Base-by-base conservation (phyloP, 2,329 filamentous ascomycete species). In the Stagonosporopsis cucurbitacearum region DNA sequence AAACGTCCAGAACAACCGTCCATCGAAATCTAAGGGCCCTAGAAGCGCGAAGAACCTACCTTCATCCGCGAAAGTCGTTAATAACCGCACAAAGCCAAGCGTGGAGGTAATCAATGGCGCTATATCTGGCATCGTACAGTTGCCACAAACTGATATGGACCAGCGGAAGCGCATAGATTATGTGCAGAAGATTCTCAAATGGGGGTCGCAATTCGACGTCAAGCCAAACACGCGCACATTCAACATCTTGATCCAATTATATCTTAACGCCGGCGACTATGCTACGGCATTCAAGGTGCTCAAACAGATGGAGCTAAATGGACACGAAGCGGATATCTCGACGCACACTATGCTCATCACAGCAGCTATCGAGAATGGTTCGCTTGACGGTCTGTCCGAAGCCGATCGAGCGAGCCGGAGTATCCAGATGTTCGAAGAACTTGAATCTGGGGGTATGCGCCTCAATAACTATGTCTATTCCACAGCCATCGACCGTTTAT, bases 311-410 rank as follows among this genome's bases (percentile, higher is more conserved):
- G 76, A 81, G 35, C 60, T 70, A 2, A 74, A 80, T 15, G 80
- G 80, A 2, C 72, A 91, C 25, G 63, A 80, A 26, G 83, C 87
- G 1, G 86, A 92, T 70, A 79, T 81, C n/a, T 83, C 82, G 6
- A 95, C 91, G 0, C 91, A 90, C 72, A 90, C 86, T 20, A 85
- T 91, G 58, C 80, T 95, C 53, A 79, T 95, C 7, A 86, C 89
- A 37, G 83, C 77, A 19, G 67, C 82, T 17, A 81, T 84, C 64
- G 82, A 66, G 73, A 84, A 57, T 76, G 85, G 65, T 68, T 77
- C 59, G 64, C 74, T 85, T 37, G 67, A 75, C 33, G 46, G 63
- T 25, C 67, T 80, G 43, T 70, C 77, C 2, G 72, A 79, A 0
- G 72, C 79, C 11, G 79, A 86, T 50, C 86, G 88, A 69, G 67